A percentile compares a stretch with the other conserved stretches of the same genome.
phyloP scores from a whole-genome alignment of 2,329 filamentous ascomycete genomes.

The Lecanicillium sp. region DNA sequence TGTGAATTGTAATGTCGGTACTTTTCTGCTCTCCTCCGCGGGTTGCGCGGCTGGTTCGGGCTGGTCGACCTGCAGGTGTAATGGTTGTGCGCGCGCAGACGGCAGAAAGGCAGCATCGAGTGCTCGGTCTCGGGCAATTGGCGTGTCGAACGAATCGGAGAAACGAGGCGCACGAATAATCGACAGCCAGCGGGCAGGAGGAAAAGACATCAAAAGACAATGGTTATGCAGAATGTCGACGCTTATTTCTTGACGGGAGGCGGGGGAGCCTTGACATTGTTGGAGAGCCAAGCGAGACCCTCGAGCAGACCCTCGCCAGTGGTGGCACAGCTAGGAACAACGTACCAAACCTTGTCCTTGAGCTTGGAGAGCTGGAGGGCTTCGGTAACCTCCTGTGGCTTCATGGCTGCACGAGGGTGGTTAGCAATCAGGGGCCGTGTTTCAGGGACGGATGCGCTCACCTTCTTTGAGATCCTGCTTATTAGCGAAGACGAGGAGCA shows the following conservation, averaged over 20 bases:
- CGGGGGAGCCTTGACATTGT: slow-evolving; percentile 68
- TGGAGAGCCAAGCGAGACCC: slow-evolving; percentile 76
- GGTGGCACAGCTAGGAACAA: slow-evolving; percentile 76
- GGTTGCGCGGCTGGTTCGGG: too few species aligned
- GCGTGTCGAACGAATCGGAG: background rate
- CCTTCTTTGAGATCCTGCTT: slow-evolving; percentile 92
- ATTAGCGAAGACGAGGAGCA: slow-evolving; percentile 94
- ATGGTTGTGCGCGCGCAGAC: too few species aligned
- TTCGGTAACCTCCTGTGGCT: slow-evolving; percentile 72
- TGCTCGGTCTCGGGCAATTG: background rate
- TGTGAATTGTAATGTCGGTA: background rate
- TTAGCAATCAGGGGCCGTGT: background rate
- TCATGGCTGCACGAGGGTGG: slow-evolving; percentile 59
- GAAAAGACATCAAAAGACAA: background rate
- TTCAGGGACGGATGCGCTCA: slow-evolving; percentile 31
- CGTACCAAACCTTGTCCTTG: slow-evolving; percentile 80
- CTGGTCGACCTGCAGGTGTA: too few species aligned
- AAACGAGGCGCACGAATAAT: too few species aligned
- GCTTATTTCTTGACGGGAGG: slow-evolving; percentile 49
- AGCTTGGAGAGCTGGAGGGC: slow-evolving; percentile 69
- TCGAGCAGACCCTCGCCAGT: slow-evolving; percentile 76
- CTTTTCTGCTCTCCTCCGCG: too few species aligned
- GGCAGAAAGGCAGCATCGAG: too few species aligned
- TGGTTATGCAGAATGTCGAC: background rate
- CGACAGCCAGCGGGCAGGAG: too few species aligned